Percentiles rank a stretch among this genome's conserved stretches.
phyloP scores from a whole-genome alignment of 768 basidiomycete species.

The Pleurotus ostreatus region DNA sequence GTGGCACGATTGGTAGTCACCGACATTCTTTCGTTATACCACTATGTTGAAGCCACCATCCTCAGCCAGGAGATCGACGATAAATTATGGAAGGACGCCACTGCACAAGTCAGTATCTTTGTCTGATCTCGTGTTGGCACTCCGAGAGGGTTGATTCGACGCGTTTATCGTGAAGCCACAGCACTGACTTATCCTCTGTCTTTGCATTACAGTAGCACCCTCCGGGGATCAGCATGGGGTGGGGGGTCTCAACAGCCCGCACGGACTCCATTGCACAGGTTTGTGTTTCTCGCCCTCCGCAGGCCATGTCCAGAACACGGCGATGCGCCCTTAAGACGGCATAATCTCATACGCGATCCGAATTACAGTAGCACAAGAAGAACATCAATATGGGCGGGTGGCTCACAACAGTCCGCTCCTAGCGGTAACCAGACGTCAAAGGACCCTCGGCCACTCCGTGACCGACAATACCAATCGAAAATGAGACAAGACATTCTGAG shows the following conservation, averaged over 20 bases:
- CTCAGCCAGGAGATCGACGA: too few relatives aligned
- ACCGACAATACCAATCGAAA: slow-evolving; percentile 65
- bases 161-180: too few relatives aligned
- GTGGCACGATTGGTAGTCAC: too few relatives aligned
- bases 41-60: not conserved
- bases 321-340: too few relatives aligned
- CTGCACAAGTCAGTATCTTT: not conserved
- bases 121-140: too few relatives aligned
- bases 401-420: slow-evolving; percentile 42
- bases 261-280: slow-evolving; percentile 75
- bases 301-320: slow-evolving; percentile 1
- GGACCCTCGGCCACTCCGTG: slow-evolving; percentile 77
- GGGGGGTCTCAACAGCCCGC: slow-evolving; percentile 41
- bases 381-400: slow-evolving; percentile 70
- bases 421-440: slow-evolving; percentile 54
- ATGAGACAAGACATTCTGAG: slow-evolving; percentile 74
- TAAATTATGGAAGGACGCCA: too few relatives aligned
- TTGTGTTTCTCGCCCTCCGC: slow-evolving; percentile 20
- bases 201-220: not conserved
- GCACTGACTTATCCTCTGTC: not conserved
- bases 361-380: slow-evolving; percentile 60
- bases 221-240: not conserved
- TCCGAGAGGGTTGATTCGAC: too few relatives aligned
- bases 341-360: not conserved
- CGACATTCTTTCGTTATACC: not conserved